Evolutionary conservation across 306 rosid species (phyloP), one percentile per base, ranked within the genome.

Genomic region (Trichosanthes truncata): DNA sequence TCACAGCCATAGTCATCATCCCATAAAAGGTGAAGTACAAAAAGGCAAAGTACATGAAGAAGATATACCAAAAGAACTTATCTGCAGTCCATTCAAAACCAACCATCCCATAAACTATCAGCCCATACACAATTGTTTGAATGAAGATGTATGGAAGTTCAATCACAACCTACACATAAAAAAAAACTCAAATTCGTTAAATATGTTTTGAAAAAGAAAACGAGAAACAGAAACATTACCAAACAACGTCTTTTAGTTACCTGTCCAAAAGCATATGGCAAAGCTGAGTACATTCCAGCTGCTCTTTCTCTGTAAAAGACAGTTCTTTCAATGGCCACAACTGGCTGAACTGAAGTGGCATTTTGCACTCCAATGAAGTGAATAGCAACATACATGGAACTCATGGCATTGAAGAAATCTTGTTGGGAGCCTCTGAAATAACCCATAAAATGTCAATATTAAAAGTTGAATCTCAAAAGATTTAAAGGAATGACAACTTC

Each of bases 261-360:
- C 89, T 84, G 89, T 59, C 83, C 89, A 46, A 84, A 87, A 67
- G 89, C 89, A 74, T 87, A 87, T 5, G 89, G 87, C 61, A 87
- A 46, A 17, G 89, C 85, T 0, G 89, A 87, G 82, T 86, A 86
- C 89, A 86, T 84, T 77, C 87, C 89, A 9, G 89, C 89, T 0
- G 89, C 89, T 60, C 84, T 77, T 66, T 87, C 89, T 77, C 89
- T 76, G 53, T 87, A 87, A 78, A 87, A 87, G 25, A 87, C 89
- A 21, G 84, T 82, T 51, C 89, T 77, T 79, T 87, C 89, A 9
- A 84, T 60, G 18, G 84, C 87, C 35, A 86, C 85, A 63, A 84
- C 85, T 1, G 89, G 84, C 77, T 86, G 89, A 33, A 86, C 87
- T 6, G 87, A 76, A 11, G 85, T 4, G 17, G 85, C 74, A 63